Evolutionary conservation across 2,329 filamentous ascomycete genomes (phyloP).

Genomic region (Nemania sp.): DNA sequence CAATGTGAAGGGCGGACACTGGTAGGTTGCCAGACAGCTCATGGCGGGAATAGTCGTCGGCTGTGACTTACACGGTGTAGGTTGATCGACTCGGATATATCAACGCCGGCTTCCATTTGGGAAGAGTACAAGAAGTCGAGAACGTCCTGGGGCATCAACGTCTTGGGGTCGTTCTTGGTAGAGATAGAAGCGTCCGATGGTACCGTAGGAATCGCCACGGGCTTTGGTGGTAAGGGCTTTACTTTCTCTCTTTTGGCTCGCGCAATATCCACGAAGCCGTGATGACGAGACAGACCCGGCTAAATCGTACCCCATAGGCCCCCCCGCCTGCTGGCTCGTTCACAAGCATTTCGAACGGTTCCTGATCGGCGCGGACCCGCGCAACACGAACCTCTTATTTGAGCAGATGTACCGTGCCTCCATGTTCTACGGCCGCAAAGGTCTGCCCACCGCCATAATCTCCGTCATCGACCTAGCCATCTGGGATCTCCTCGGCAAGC

Average conservation of each 20-base stretch:
- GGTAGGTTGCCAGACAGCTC: constrained; percentile 48
- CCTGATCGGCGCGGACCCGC: constrained; percentile 83
- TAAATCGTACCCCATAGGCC: constrained; percentile 54
- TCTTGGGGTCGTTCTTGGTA: constrained; percentile 87
- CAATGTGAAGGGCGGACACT: constrained; percentile 79
- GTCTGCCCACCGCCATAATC: constrained; percentile 86
- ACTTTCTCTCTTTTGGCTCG: not conserved
- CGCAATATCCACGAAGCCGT: not conserved
- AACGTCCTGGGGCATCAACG: constrained; percentile 95
- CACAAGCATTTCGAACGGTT: constrained; percentile 94
- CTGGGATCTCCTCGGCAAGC: constrained; percentile 91
- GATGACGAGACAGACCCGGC: not conserved
- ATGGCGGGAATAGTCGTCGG: not conserved
- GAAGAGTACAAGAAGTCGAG: constrained; percentile 85
- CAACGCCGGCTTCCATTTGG: constrained; percentile 89
- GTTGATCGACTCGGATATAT: constrained; percentile 90
- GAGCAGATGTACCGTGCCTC: constrained; percentile 96
- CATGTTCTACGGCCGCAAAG: constrained; percentile 97
- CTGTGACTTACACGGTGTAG: constrained; percentile 48
- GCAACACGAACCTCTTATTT: constrained; percentile 89
- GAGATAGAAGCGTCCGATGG: constrained; percentile 89
- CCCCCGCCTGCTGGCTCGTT: constrained; percentile 91
- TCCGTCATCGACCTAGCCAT: constrained; percentile 92
- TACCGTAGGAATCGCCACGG: constrained; percentile 91
- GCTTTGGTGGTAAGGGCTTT: constrained; percentile 71